Evolutionary conservation across 2,329 filamentous ascomycete species (phyloP), one percentile per base, ranked within the genome.

Genomic region (Penicillium expansum): DNA sequence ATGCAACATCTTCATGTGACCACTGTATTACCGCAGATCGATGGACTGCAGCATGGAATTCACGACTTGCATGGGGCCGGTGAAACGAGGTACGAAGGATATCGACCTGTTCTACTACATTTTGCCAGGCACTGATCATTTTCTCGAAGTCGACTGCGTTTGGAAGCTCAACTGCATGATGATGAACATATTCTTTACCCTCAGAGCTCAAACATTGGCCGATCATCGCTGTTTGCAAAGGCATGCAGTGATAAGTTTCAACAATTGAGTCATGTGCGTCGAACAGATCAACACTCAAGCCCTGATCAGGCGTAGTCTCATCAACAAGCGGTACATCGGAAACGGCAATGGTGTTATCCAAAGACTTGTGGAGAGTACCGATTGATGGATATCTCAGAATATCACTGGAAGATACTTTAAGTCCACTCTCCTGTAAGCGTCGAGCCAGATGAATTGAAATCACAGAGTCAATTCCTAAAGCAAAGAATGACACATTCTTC

Each of bases 81-180:
- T 54, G 51, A 18, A 54, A 54, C 14, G 51, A 47, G 18, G 51
- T 54, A 14, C 51, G 51, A 35, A 54, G 51, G 30, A 54, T 39
- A 54, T 54, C 51, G 3, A 38, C 33, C 27, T 45, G 22, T 33
- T 54, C 30, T 6, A 27, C 18, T 6, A 38, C 38, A n/a, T 13
- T 11, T 27, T 48, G 6, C 51, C 51, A 54, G 2, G 43, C 35
- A 16, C 20, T 24, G 32, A 54, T 3, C 6, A 54, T 9, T 30
- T 14, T 41, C 4, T 54, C 32, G 16, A 48, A 16, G 11, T 48
- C 27, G 13, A 48, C 10, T 29, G 51, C 38, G n/a, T 9, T 29
- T 9, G n/a, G 20, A 13, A 54, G 33, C 16, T n/a, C 16, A 20
- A 54, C 33, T 7, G 38, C n/a, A 22, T 54, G 51, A 27, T 54